These are phyloP conservation scores for Chlamydomonas schloesseri DNA, from an alignment of 139 green algal genomes.

Conservation along the genomic window DNA sequence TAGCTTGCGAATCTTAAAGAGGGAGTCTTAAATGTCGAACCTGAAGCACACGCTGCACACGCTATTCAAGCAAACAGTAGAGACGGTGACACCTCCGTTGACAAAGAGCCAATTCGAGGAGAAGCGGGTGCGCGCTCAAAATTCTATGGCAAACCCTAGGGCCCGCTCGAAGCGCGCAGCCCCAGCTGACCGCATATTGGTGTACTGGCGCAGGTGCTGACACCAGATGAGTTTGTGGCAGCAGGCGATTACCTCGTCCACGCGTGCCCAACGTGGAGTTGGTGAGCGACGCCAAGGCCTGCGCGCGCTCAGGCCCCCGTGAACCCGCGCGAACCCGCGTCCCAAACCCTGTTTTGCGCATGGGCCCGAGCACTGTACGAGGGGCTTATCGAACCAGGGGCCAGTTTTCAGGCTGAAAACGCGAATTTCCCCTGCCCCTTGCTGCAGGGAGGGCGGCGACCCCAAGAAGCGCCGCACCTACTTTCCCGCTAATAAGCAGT, in stretches of 20 bases:
- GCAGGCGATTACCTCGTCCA: constrained; percentile 88
- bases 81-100: constrained; percentile 56
- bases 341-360: no score
- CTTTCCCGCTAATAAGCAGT: constrained; percentile 89
- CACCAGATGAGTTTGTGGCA: constrained; percentile 88
- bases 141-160: background rate
- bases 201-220: constrained; percentile 77
- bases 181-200: no score
- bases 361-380: no score
- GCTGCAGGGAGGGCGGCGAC: constrained; percentile 81
- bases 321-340: no score
- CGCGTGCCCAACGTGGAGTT: constrained; percentile 88
- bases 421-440: no score
- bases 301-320: no score
- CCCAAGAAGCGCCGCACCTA: constrained; percentile 70
- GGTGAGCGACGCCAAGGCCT: constrained; percentile 61
- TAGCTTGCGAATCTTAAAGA: no score
- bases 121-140: constrained; percentile 53
- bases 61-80: constrained; percentile 62
- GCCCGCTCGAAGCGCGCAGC: no score
- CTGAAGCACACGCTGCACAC: constrained; percentile 55
- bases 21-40: background rate
- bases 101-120: constrained; percentile 67
- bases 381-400: no score
- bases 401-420: no score